Evolutionary conservation across 2,329 filamentous ascomycete species (phyloP).

Genomic region (Aspergillus ochraceoroseus): DNA sequence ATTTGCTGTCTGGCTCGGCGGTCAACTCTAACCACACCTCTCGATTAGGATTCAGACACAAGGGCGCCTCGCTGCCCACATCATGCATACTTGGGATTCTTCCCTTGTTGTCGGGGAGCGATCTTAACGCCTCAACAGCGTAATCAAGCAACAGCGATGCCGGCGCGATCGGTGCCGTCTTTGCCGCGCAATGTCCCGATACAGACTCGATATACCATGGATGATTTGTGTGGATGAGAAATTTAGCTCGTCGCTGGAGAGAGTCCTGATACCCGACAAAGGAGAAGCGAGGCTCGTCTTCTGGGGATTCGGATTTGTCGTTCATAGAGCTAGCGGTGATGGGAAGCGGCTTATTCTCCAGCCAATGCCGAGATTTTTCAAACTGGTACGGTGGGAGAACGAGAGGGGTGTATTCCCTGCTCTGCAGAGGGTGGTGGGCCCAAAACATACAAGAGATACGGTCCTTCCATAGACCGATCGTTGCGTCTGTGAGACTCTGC

Average conservation of each 20-base stretch:
- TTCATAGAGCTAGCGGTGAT: too few species aligned
- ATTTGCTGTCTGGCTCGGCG: not conserved
- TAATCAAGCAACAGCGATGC: constrained; percentile 18
- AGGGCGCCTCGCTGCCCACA: constrained; percentile 18
- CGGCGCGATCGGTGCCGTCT: constrained; percentile 18
- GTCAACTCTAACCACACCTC: constrained; percentile 14
- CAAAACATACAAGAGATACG: constrained; percentile 38
- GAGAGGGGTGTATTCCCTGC: constrained; percentile 21
- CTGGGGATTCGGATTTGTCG: too few species aligned
- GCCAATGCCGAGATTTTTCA: constrained; percentile 41
- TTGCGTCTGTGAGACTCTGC: constrained; percentile 26
- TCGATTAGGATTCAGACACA: constrained; percentile 14
- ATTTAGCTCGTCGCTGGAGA: constrained; percentile 6
- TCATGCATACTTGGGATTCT: constrained; percentile 15
- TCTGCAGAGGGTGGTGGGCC: constrained; percentile 34
- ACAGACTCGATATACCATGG: constrained; percentile 14
- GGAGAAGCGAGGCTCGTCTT: constrained; percentile 2
- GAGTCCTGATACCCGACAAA: constrained; percentile 16
- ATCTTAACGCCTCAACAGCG: constrained; percentile 17
- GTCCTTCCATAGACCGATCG: constrained; percentile 40
- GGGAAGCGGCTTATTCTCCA: constrained; percentile 26
- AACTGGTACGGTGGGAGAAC: constrained; percentile 46
- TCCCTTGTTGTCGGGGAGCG: constrained; percentile 11
- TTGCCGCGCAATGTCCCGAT: constrained; percentile 16
- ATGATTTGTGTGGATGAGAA: constrained; percentile 18